These are phyloP conservation scores for Suillus paluster DNA, from an alignment of 768 basidiomycete genomes.

Conservation along the genomic window DNA sequence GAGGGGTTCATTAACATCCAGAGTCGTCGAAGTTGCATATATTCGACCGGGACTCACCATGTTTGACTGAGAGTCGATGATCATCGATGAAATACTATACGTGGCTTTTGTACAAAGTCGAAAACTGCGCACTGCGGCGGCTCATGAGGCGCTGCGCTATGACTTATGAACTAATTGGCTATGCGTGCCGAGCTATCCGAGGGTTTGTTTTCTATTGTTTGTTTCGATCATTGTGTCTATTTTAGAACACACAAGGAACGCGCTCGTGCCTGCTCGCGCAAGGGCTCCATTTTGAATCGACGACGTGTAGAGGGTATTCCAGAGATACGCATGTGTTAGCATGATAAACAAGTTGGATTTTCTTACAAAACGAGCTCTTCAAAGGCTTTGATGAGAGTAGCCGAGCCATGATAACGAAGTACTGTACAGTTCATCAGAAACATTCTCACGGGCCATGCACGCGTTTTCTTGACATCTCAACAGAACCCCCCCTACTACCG, in stretches of 20 bases:
- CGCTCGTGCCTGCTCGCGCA: no score
- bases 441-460: neutral
- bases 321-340: no score
- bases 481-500: constrained; percentile 9
- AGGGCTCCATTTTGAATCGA: no score
- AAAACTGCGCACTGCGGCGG: constrained; percentile 26
- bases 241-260: neutral
- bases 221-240: constrained; percentile 16
- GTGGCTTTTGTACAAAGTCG: constrained; percentile 9
- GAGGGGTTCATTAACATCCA: neutral
- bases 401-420: no score
- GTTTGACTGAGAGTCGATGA: constrained; percentile 25
- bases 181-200: constrained; percentile 1
- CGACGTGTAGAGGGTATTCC: no score
- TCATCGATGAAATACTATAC: constrained; percentile 22
- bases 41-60: constrained; percentile 26
- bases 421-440: constrained; percentile 4
- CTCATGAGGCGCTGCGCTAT: neutral
- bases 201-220: constrained; percentile 14
- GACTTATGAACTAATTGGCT: no score
- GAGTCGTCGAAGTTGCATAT: neutral
- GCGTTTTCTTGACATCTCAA: no score
- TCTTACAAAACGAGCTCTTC: no score
- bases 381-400: no score
- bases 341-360: no score